Base-by-base conservation (phyloP, 2,329 filamentous ascomycete genomes). In the Ascochyta pisi region DNA sequence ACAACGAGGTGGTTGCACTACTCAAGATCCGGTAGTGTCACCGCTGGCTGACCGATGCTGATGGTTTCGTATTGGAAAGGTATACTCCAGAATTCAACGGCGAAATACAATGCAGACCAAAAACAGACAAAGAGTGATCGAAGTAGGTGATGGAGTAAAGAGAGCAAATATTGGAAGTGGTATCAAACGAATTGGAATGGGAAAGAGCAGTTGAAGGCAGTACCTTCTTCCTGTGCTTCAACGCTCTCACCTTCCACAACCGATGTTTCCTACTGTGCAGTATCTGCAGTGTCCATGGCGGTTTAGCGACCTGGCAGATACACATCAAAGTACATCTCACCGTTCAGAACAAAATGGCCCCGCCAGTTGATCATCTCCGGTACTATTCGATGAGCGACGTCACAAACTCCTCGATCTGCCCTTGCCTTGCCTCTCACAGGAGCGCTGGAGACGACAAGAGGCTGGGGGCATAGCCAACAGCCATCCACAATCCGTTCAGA, bases 71-170 rank as follows among this genome's bases (percentile, higher is more conserved):
- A 24, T n/a, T 39, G 15, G 6, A 19, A 51, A 31, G 7, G 33
- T 27, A 56, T 51, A 37, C 34, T 39, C 23, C 42, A 42, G 48
- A 27, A 50, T 35, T 41, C 53, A 37, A 46, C 52, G 22, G n/a
- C 19, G 27, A 16, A 51, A 44, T 41, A 48, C 23, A 9, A 43
- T 51, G 47, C 16, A 38, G 42, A 48, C 31, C 53, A 50, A 48
- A 47, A 50, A 16, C 43, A 29, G 10, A 23, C 23, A 23, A 48
- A 48, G 31, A 27, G 35, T 50, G 39, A 29, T 16, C 37, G 23
- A 26, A 22, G 29, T 19, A 42, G 29, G 6, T 35, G n/a, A 35
- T 19, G 40, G 16, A 43, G 13, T n/a, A 22, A 15, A 43, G 10
- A 41, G 7, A 27, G n/a, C 6, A 41, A 16, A 22, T 12, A 1